A percentile compares a stretch with the other conserved stretches of the same genome.
Evolutionary conservation across 352 stramenopile genomes (phyloP).

Genomic region (Globisporangium carolinianum): DNA sequence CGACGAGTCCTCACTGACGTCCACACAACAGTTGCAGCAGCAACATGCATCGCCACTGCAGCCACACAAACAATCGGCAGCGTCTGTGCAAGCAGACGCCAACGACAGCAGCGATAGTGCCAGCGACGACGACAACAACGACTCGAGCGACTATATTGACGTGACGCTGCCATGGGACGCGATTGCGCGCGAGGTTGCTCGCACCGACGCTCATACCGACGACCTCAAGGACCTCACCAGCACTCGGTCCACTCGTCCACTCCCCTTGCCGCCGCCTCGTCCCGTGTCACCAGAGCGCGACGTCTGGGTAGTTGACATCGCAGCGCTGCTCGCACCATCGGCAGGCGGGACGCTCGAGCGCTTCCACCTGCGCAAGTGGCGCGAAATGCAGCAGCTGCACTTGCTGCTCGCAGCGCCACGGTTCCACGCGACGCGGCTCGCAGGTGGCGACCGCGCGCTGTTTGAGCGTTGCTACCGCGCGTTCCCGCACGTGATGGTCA

Average conservation of each 20-base stretch:
- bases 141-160: conserved; percentile 8
- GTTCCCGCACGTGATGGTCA: conserved; percentile 59
- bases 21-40: background rate
- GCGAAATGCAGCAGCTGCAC: conserved; percentile 39
- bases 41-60: background rate
- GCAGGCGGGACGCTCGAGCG: conserved; percentile 45
- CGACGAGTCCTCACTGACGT: background rate
- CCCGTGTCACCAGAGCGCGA: background rate
- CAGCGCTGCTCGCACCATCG: conserved; percentile 4
- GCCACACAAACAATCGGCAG: background rate
- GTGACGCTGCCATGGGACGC: conserved; percentile 7
- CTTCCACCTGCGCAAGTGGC: conserved; percentile 62
- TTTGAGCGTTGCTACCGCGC: conserved; percentile 68
- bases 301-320: background rate
- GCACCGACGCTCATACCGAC: background rate
- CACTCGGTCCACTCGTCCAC: too few relatives aligned
- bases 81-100: background rate
- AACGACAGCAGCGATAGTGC: background rate
- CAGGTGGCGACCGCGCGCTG: conserved; percentile 49
- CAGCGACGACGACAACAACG: background rate
- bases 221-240: background rate
- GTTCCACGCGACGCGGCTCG: conserved; percentile 44
- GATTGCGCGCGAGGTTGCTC: background rate
- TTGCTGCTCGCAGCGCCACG: conserved; percentile 28
- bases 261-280: too few relatives aligned